These are phyloP conservation scores for Guyanaporus albipodus DNA, from an alignment of 768 basidiomycete genomes.

Conservation along the genomic window DNA sequence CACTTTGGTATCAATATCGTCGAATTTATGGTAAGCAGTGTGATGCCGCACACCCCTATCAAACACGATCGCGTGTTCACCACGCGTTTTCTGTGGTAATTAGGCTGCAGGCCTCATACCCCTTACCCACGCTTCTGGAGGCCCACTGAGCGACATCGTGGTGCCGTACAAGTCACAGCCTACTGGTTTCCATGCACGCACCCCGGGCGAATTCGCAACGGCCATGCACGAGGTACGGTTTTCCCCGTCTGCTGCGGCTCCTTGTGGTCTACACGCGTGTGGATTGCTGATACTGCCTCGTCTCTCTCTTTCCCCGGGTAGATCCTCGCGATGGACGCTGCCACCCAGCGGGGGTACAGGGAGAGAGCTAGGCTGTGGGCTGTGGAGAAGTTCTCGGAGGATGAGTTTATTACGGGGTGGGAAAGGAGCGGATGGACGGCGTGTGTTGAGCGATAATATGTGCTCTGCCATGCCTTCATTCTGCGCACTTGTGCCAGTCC, in stretches of 20 bases:
- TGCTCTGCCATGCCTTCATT: background rate
- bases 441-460: conserved; percentile 18
- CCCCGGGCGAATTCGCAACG: conserved; percentile 59
- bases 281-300: conserved; percentile 11
- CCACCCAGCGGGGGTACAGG: conserved; percentile 60
- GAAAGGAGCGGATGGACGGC: conserved; percentile 55
- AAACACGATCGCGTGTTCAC: conserved; percentile 10
- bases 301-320: conserved; percentile 4
- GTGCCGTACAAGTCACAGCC: conserved; percentile 67
- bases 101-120: conserved; percentile 94
- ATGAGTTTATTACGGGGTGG: conserved; percentile 78
- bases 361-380: conserved; percentile 68
- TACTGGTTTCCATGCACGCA: conserved; percentile 83
- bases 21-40: conserved; percentile 81
- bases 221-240: conserved; percentile 52
- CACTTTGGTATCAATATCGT: conserved; percentile 99
- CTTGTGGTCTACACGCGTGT: background rate
- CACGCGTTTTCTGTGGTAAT: conserved; percentile 5
- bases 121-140: conserved; percentile 89
- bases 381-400: conserved; percentile 67
- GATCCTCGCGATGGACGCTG: conserved; percentile 48
- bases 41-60: background rate
- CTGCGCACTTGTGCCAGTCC: background rate
- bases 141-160: conserved; percentile 88
- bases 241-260: background rate